Evolutionary conservation across 768 basidiomycete species (phyloP).

Genomic region (Amanita molliuscula): DNA sequence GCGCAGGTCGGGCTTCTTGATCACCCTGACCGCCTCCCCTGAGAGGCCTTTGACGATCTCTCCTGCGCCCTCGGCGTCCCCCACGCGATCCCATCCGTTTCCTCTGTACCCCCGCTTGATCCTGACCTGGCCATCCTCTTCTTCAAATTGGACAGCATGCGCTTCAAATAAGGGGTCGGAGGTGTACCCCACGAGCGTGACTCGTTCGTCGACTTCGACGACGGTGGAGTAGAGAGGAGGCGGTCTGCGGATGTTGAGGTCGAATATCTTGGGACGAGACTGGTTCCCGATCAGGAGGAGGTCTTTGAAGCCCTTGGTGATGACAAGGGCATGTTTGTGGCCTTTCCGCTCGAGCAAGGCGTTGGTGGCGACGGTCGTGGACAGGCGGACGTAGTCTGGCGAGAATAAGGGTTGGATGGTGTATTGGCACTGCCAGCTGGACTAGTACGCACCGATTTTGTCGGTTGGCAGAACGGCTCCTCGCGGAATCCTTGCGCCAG

Average conservation of each 20-base stretch:
- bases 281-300: slow-evolving; percentile 92
- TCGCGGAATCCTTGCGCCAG: slow-evolving; percentile 57
- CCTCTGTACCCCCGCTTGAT: slow-evolving; percentile 56
- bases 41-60: slow-evolving; percentile 74
- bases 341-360: slow-evolving; percentile 93
- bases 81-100: slow-evolving; percentile 62
- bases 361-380: slow-evolving; percentile 94
- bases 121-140: slow-evolving; percentile 36
- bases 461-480: slow-evolving; percentile 59
- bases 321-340: slow-evolving; percentile 81
- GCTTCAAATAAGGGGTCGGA: slow-evolving; percentile 77
- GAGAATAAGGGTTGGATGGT: background rate
- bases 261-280: slow-evolving; percentile 89
- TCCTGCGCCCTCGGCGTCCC: slow-evolving; percentile 69
- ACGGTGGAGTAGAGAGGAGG: slow-evolving; percentile 69
- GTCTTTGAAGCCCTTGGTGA: slow-evolving; percentile 88
- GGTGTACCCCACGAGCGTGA: slow-evolving; percentile 89
- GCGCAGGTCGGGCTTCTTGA: slow-evolving; percentile 59
- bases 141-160: slow-evolving; percentile 69
- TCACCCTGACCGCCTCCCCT: slow-evolving; percentile 81
- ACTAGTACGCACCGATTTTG: slow-evolving; percentile 55
- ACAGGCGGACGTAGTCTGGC: slow-evolving; percentile 81
- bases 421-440: background rate
- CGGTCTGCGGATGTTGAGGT: slow-evolving; percentile 79
- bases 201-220: slow-evolving; percentile 79